A percentile compares a stretch with the other conserved stretches of the same genome.
These are phyloP conservation scores for Ensete ventricosum DNA, from an alignment of 176 grass and related monocot genomes.

Conservation along the genomic window DNA sequence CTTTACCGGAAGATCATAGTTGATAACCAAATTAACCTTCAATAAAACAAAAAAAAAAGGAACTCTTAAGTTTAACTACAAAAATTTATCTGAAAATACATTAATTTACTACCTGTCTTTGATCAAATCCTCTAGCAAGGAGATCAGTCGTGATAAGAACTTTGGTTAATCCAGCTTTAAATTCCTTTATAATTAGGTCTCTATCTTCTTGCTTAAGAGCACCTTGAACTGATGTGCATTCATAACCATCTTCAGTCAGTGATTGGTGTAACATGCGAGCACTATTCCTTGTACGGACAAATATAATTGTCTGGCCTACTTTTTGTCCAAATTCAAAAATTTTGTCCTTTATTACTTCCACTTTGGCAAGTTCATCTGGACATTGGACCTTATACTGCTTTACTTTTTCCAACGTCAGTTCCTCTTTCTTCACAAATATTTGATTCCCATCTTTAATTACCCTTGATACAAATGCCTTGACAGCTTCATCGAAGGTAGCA, in stretches of 20 bases:
- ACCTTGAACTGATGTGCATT: conserved; percentile 91
- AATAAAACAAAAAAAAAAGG: conserved; percentile 4
- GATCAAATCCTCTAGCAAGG: conserved; percentile 89
- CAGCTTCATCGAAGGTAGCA: conserved; percentile 83
- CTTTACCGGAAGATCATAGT: conserved; percentile 87
- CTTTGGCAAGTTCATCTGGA: conserved; percentile 71
- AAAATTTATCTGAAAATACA: not conserved
- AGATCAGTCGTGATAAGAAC: conserved; percentile 91
- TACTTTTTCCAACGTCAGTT: conserved; percentile 83
- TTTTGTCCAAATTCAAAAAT: conserved; percentile 94
- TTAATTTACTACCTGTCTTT: conserved; percentile 67
- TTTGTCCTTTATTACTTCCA: conserved; percentile 82
- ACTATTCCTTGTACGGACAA: conserved; percentile 64
- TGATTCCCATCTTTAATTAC: conserved; percentile 74
- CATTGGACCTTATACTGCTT: conserved; percentile 86
- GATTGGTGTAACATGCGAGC: conserved; percentile 64
- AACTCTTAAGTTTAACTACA: not conserved
- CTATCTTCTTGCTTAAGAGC: conserved; percentile 68
- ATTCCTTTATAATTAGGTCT: conserved; percentile 85
- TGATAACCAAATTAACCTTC: conserved; percentile 96
- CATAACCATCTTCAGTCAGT: conserved; percentile 68
- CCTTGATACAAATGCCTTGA: conserved; percentile 80
- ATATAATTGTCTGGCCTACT: conserved; percentile 92
- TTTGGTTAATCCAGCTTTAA: conserved; percentile 78
- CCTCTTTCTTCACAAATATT: conserved; percentile 95